Evolutionary conservation across 1,284 basidiomycete genomes (phyloP).

Genomic region (Cystodermella granulosa): DNA sequence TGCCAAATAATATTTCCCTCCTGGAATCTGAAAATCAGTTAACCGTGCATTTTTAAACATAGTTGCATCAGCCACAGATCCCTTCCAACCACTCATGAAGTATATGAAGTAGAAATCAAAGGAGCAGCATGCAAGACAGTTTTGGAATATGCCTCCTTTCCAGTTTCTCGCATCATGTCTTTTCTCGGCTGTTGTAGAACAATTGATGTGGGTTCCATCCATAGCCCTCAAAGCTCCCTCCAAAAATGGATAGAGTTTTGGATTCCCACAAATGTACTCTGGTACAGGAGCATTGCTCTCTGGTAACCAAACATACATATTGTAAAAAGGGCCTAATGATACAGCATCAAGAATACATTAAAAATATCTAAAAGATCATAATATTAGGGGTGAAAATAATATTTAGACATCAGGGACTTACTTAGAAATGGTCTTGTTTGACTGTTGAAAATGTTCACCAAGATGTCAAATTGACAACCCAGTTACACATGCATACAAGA

Average conservation of each 20-base stretch:
- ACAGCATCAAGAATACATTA: slow-evolving; percentile 8
- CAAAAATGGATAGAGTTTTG: slow-evolving; percentile 14
- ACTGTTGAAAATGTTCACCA: slow-evolving; percentile 22
- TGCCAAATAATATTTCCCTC: slow-evolving; percentile 18
- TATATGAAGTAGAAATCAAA: slow-evolving; percentile 17
- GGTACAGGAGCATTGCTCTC: slow-evolving; percentile 2
- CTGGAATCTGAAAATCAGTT: slow-evolving; percentile 15
- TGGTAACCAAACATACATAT: slow-evolving; percentile 5
- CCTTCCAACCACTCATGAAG: slow-evolving; percentile 21
- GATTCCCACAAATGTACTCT: slow-evolving; percentile 9
- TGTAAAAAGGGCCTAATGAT: slow-evolving; percentile 11
- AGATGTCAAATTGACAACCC: slow-evolving; percentile 18
- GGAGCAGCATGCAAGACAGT: slow-evolving; percentile 12
- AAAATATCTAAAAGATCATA: slow-evolving; percentile 15
- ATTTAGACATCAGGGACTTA: slow-evolving; percentile 8
- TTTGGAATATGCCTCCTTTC: slow-evolving; percentile 11
- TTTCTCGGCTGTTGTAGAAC: slow-evolving; percentile 6
- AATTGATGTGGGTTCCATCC: slow-evolving; percentile 14
- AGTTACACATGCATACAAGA: slow-evolving; percentile 24
- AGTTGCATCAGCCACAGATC: slow-evolving; percentile 17
- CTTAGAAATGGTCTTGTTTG: slow-evolving; percentile 24
- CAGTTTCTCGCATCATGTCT: slow-evolving; percentile 4
- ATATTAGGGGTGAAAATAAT: not conserved
- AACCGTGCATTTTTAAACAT: slow-evolving; percentile 13
- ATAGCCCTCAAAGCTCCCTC: slow-evolving; percentile 4